Evolutionary conservation across 148 eudicot genomes (phyloP).

Genomic region (Rhododendron simsii): DNA sequence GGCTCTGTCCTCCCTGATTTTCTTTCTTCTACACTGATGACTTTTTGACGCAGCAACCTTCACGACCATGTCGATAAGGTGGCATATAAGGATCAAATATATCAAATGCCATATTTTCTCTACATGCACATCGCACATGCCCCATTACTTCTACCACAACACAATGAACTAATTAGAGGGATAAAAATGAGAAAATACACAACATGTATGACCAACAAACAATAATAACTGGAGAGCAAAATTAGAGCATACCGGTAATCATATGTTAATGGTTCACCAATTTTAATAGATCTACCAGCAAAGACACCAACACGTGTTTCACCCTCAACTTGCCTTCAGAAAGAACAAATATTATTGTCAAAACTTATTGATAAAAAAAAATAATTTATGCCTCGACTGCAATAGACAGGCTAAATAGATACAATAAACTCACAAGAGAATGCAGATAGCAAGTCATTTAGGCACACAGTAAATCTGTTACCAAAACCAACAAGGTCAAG

Average conservation of each 20-base stretch:
- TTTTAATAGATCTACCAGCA: constrained; percentile 60
- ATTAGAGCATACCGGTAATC: constrained; percentile 68
- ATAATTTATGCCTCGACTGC: neutral
- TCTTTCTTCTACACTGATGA: neutral
- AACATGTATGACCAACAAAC: neutral
- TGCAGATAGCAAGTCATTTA: neutral
- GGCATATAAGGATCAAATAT: neutral
- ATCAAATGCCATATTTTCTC: neutral
- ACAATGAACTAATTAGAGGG: neutral
- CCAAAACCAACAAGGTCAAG: neutral
- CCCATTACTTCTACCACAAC: neutral
- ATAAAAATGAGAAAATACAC: neutral
- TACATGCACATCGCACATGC: neutral
- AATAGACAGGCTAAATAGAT: neutral
- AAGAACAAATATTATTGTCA: constrained; percentile 3
- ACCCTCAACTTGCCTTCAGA: constrained; percentile 85
- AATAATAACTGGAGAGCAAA: neutral
- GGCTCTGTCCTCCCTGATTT: neutral
- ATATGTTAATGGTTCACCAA: constrained; percentile 86
- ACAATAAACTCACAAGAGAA: neutral
- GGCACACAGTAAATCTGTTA: neutral
- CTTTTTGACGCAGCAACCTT: neutral
- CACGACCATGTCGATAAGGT: neutral
- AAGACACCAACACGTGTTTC: constrained; percentile 91
- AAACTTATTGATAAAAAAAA: neutral